Conservation (phyloP, 805 yeast species). For the Hanseniaspora mollemarum region DNA sequence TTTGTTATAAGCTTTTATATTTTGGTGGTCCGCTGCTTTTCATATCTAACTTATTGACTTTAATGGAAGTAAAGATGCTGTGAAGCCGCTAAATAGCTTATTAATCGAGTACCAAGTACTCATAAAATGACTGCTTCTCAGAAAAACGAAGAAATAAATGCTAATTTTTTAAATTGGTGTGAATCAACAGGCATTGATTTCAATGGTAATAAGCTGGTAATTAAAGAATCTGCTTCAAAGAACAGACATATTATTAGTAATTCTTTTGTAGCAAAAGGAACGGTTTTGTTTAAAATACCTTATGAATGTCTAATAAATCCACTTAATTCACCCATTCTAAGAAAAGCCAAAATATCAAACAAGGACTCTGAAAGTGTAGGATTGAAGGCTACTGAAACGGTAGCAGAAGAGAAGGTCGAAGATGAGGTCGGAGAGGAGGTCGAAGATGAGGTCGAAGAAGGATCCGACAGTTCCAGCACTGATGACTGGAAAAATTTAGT, state of each 20-base stretch:
- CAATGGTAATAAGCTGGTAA: slow-evolving; percentile 45
- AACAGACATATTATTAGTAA: slow-evolving; percentile 50
- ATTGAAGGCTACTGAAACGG: not conserved
- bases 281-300: slow-evolving; percentile 60
- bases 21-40: too few relatives aligned
- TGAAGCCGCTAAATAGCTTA: too few relatives aligned
- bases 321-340: slow-evolving; percentile 43
- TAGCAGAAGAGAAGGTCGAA: too few relatives aligned
- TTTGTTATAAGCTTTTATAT: too few relatives aligned
- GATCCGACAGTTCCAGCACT: slow-evolving; percentile 21
- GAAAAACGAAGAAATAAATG: slow-evolving; percentile 27
- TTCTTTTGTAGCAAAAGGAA: slow-evolving; percentile 49
- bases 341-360: not conserved
- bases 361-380: not conserved
- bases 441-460: slow-evolving; percentile 16
- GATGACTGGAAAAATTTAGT: slow-evolving; percentile 74
- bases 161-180: slow-evolving; percentile 39
- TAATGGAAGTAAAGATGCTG: too few relatives aligned
- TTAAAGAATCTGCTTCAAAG: slow-evolving; percentile 46
- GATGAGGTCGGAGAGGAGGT: slow-evolving; percentile 30
- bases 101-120: too few relatives aligned
- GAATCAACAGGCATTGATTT: slow-evolving; percentile 30
- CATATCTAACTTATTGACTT: too few relatives aligned
- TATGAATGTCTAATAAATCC: slow-evolving; percentile 42
- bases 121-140: slow-evolving; percentile 20